Base-by-base conservation (phyloP, 805 yeast genomes). In the Grigorovia humatica region DNA sequence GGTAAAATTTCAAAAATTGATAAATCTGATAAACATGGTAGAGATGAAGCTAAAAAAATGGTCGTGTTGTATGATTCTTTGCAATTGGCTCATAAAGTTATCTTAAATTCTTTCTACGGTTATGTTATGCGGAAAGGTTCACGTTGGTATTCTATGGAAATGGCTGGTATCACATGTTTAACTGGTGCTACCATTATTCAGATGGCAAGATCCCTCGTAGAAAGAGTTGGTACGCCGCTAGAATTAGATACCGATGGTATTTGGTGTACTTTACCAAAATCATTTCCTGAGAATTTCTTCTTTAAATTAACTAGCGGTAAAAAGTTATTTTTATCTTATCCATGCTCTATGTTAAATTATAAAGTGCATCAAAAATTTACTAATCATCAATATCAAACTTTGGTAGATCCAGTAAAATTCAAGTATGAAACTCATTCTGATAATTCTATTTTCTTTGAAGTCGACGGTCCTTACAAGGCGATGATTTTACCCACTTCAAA, bases 121-220 rank as follows among this genome's bases (percentile, higher is more conserved):
- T 93, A 93, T 62, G 99, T 93, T 13, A 93, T 93, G 99, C 80
- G 99, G 69, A 93, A 93, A 62, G 99, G 99, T 43, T 93, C 99
- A 0, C 77, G 99, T 54, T 93, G 99, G 99, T 93, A 90, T 62
- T 93, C 99, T 0, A 89, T 93, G 93, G 99, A 93, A 68, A 93
- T 95, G 99, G 99, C 99, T 0, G 99, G 99, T 56, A 93, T 93
- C 18, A 93, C 99, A 0, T 95, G 99, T 76, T 75, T 90, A 48
- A 93, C 99, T 0, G 99, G 99, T 50, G 96, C 99, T 0, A 88
- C 96, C 0, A 93, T 93, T 60, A 93, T 93, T 73, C 98, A 95
- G 69, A 86, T 91, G 93, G 99, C 99, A 0, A 76, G 98, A 55
- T 72, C 85, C 0, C 71, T 93, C 53, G 96, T 93, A 13, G 98